Conservation (phyloP, 768 basidiomycete species). For the Amanita pseudoporphyria region DNA sequence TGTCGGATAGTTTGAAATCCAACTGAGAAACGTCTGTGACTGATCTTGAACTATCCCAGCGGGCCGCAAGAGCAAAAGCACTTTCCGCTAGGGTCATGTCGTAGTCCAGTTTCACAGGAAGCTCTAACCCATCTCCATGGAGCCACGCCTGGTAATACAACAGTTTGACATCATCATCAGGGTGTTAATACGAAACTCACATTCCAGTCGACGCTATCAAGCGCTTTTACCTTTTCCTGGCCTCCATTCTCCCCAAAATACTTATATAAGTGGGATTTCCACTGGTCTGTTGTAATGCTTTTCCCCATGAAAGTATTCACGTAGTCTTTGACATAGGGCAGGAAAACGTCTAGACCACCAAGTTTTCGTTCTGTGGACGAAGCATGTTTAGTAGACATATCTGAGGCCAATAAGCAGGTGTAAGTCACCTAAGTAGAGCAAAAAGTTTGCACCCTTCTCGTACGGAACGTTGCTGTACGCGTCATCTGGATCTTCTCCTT, state of each 20-base stretch:
- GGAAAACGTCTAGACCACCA: constrained; percentile 76
- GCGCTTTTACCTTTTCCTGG: constrained; percentile 48
- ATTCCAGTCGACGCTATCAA: constrained; percentile 72
- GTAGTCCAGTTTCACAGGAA: constrained; percentile 70
- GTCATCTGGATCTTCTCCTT: constrained; percentile 70
- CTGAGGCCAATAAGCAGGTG: background rate
- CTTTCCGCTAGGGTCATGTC: constrained; percentile 61
- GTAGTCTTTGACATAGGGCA: constrained; percentile 80
- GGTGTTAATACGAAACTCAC: constrained; percentile 28
- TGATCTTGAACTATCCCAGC: constrained; percentile 62
- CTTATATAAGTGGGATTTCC: constrained; percentile 70
- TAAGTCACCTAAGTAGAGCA: constrained; percentile 70
- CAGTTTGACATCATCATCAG: background rate
- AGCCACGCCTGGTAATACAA: constrained; percentile 57
- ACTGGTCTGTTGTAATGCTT: constrained; percentile 76
- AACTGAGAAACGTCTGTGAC: constrained; percentile 33
- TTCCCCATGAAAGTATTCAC: constrained; percentile 72
- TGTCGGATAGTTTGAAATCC: constrained; percentile 48
- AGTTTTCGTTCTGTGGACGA: constrained; percentile 47
- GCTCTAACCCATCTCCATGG: constrained; percentile 63
- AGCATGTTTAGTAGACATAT: background rate
- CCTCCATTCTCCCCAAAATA: constrained; percentile 57
- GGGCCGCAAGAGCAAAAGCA: constrained; percentile 61
- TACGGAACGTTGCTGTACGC: constrained; percentile 74
- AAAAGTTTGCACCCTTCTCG: constrained; percentile 83